A percentile compares a stretch with the other conserved stretches of the same genome.
Evolutionary conservation across 768 basidiomycete genomes (phyloP).

Genomic region (Artomyces pyxidatus): DNA sequence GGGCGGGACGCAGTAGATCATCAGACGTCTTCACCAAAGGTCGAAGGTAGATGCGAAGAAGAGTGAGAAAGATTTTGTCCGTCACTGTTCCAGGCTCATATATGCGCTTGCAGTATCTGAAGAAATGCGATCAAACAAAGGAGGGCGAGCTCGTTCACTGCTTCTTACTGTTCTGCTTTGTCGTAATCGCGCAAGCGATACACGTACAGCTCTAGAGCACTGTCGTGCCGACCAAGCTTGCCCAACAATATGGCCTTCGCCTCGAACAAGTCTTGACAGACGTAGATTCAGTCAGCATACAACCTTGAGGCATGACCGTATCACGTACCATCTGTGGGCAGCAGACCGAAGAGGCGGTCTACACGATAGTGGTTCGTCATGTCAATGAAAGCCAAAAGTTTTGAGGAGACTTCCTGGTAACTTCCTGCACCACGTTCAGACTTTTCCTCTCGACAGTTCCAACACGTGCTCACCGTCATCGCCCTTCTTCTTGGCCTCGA

Average conservation of each 20-base stretch:
- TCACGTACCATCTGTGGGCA: conserved; percentile 70
- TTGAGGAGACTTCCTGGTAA: conserved; percentile 48
- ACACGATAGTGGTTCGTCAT: conserved; percentile 60
- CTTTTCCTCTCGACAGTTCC: no score
- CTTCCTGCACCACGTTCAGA: conserved; percentile 29
- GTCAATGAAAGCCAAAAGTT: conserved; percentile 71
- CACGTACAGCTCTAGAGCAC: conserved; percentile 91
- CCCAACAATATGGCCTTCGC: conserved; percentile 90
- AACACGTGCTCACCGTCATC: conserved; percentile 55
- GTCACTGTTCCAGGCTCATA: conserved; percentile 54
- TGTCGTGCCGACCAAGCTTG: conserved; percentile 83
- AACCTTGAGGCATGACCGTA: background rate
- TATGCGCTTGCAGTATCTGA: conserved; percentile 84
- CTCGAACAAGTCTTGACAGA: conserved; percentile 69
- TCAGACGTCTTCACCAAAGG: conserved; percentile 45
- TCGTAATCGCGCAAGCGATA: conserved; percentile 74
- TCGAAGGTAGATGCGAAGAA: conserved; percentile 82
- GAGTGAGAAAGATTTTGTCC: conserved; percentile 65
- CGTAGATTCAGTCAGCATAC: background rate
- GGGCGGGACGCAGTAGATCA: conserved; percentile 69
- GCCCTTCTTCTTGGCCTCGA: conserved; percentile 45
- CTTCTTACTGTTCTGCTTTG: conserved; percentile 81
- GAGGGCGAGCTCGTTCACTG: background rate
- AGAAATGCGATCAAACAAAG: background rate
- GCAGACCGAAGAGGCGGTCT: conserved; percentile 71